These are phyloP conservation scores for Vaccinium darrowii DNA, from an alignment of 148 eudicot genomes.

Conservation along the genomic window DNA sequence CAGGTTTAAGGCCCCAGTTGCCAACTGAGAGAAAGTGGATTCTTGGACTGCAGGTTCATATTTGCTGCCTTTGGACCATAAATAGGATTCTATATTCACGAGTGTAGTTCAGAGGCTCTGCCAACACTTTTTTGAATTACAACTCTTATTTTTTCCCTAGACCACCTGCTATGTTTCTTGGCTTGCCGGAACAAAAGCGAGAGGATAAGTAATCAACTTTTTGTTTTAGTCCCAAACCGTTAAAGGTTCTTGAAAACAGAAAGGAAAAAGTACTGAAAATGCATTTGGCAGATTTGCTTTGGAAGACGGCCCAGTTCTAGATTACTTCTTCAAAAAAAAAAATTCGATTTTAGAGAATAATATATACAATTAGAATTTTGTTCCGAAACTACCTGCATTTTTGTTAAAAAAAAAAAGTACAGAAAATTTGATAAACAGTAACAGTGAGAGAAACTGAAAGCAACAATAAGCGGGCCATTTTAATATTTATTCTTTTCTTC, in stretches of 20 bases:
- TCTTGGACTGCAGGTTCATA: slow-evolving; percentile 51
- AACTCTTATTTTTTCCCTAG: neutral
- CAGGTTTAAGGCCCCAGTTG: slow-evolving; percentile 24
- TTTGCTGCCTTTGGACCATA: neutral
- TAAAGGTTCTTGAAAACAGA: neutral
- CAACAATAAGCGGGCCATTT: neutral
- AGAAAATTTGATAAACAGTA: neutral
- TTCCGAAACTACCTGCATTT: neutral
- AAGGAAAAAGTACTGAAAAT: neutral
- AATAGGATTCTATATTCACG: neutral
- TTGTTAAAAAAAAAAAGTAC: neutral
- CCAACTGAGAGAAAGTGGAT: slow-evolving; percentile 45
- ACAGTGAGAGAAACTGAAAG: neutral
- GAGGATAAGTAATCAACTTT: neutral
- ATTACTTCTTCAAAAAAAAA: neutral
- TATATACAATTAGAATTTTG: neutral
- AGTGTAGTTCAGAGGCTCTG: neutral
- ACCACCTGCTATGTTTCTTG: neutral
- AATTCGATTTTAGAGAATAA: neutral
- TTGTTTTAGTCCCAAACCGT: neutral
- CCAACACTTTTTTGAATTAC: neutral
- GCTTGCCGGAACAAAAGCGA: neutral
- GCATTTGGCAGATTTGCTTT: neutral
- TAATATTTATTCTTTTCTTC: neutral
- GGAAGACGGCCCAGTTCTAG: neutral